Conservation (phyloP, 768 basidiomycete genomes). For the Mycena chlorophos region DNA sequence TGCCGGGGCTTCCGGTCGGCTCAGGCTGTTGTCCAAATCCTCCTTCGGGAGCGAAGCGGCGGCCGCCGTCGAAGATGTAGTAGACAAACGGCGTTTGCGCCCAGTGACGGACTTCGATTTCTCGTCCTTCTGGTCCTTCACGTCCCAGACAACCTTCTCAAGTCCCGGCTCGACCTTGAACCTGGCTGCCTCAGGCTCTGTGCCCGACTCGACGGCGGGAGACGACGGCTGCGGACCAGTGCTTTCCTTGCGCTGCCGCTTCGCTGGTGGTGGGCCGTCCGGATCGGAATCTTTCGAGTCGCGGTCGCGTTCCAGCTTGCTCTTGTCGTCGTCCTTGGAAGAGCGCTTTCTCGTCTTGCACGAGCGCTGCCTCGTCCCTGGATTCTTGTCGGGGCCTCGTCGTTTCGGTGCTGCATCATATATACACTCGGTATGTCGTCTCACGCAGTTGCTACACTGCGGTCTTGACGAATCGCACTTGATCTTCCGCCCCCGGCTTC, state of each 20-base stretch:
- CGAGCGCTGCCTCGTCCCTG: constrained; percentile 78
- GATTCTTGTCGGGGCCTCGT: constrained; percentile 83
- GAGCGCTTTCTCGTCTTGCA: constrained; percentile 86
- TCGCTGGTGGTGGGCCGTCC: constrained; percentile 49
- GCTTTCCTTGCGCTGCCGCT: constrained; percentile 45
- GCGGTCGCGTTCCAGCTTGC: neutral
- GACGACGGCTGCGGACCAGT: too few species aligned
- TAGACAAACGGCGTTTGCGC: too few species aligned
- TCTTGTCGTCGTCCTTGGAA: constrained; percentile 25
- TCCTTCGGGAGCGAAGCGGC: neutral
- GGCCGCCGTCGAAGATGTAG: neutral
- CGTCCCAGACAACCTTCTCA: too few species aligned
- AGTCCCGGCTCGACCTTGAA: too few species aligned
- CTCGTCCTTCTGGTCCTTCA: too few species aligned
- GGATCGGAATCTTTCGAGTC: constrained; percentile 37
- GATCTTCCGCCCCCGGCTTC: constrained; percentile 81
- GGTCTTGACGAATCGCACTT: constrained; percentile 84
- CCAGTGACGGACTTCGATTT: too few species aligned
- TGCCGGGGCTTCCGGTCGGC: too few species aligned
- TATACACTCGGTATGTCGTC: constrained; percentile 74
- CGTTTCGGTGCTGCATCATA: constrained; percentile 82
- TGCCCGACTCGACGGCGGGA: neutral
- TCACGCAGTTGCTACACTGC: constrained; percentile 78
- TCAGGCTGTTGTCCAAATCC: too few species aligned
- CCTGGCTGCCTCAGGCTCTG: too few species aligned